Evolutionary conservation across 164 flowering plant species (phyloP), one percentile per base, ranked within the genome.

Genomic region (Liquidambar formosana): DNA sequence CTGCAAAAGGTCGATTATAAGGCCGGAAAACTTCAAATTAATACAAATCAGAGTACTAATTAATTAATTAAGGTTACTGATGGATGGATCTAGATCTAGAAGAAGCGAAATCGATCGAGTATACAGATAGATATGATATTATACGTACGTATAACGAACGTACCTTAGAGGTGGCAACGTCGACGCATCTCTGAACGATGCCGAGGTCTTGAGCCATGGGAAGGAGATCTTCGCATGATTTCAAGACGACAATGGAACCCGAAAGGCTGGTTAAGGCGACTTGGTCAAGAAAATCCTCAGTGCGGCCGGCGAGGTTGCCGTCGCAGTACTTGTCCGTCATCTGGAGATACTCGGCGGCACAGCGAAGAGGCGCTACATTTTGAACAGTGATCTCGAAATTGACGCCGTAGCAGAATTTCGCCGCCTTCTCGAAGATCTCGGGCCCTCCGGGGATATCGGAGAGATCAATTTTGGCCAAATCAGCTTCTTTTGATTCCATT

Each of bases 371-470:
- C 0, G 93, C 99, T 1, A 89, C 91, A 78, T 93, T 95, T 64
- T 91, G 87, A 6, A 89, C 90, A 0, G 90, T 89, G 69, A 92
- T 88, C 77, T 95, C 99, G 60, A 95, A 95, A 77, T 89, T 92
- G 26, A 88, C 95, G 13, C 93, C 88, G 68, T 92, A 95, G 73
- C 99, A 95, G 80, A 95, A 92, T 49, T 91, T 92, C 4, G 97
- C 99, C 0, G 97, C 94, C 64, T 91, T 91, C 73, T 95, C 97
- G 61, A 95, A 93, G 23, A 79, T 86, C 69, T 86, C 94, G 1
- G 99, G 83, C 4, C 99, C 99, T 52, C 99, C 99, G 0, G 97
- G 97, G 15, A 89, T 80, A 22, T 78, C 92, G 0, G 91, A 83
- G 10, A 92, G 85, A 60, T 86, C 66, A 53, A 95, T 84, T 23